These are phyloP conservation scores for Seiridium unicorne DNA, from an alignment of 2,329 filamentous ascomycete species.

Conservation along the genomic window DNA sequence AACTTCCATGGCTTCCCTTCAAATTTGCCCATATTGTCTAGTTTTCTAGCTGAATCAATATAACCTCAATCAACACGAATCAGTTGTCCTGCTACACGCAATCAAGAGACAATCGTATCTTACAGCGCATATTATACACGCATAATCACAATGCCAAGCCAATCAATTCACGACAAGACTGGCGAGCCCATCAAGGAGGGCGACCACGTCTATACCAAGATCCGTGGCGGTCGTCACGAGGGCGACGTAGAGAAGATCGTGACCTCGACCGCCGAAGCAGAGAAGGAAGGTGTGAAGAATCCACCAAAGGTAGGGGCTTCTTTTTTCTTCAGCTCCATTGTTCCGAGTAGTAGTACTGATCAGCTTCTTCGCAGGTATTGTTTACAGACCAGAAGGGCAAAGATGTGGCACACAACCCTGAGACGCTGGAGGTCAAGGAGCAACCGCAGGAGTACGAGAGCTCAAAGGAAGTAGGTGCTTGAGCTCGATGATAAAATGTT, in stretches of 20 bases:
- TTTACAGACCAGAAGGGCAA: not conserved
- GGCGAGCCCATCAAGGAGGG: constrained; percentile 35
- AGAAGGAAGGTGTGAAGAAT: constrained; percentile 33
- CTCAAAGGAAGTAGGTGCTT: not conserved
- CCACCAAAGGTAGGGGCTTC: constrained; percentile 34
- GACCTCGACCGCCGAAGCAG: constrained; percentile 30
- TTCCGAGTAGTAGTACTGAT: too few species aligned
- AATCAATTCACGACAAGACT: constrained; percentile 31
- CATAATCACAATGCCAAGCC: constrained; percentile 15
- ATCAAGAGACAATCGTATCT: too few species aligned
- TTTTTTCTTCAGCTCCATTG: too few species aligned
- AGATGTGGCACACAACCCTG: not conserved
- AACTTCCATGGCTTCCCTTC: not conserved
- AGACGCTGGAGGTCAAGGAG: not conserved
- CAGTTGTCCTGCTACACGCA: too few species aligned
- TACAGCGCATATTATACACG: not conserved
- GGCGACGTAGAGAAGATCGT: constrained; percentile 38
- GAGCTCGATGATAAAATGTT: not conserved
- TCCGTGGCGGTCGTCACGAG: constrained; percentile 36
- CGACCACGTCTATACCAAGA: constrained; percentile 37
- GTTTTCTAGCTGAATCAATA: not conserved
- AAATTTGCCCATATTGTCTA: not conserved
- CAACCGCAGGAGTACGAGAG: not conserved
- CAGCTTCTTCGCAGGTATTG: not conserved
- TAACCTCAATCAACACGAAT: too few species aligned